phyloP scores from a whole-genome alignment of 2,329 filamentous ascomycete genomes.

The Penicillium crustosum region DNA sequence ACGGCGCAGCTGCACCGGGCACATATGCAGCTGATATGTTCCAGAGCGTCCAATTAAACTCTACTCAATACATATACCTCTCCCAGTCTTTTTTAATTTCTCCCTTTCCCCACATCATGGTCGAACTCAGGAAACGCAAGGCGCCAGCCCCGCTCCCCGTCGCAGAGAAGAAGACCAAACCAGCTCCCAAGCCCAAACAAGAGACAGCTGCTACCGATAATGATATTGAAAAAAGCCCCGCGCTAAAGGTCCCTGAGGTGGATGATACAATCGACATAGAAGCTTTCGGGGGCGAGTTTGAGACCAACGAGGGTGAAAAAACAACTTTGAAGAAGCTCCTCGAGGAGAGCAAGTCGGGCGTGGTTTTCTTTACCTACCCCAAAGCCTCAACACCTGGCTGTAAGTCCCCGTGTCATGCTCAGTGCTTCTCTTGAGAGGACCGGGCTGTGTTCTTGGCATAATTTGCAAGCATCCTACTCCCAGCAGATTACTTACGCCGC shows the following conservation, averaged over 20 bases:
- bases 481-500: background rate
- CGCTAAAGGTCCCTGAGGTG: slow-evolving; percentile 32
- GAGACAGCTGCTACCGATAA: slow-evolving; percentile 25
- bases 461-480: slow-evolving; percentile 5
- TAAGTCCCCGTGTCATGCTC: slow-evolving; percentile 52
- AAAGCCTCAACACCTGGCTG: slow-evolving; percentile 93
- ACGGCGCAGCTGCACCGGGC: background rate
- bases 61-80: background rate
- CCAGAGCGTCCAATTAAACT: background rate
- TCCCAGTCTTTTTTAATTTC: background rate
- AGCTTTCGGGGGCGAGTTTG: slow-evolving; percentile 66
- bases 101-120: slow-evolving; percentile 32
- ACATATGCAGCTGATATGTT: slow-evolving; percentile 3
- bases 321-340: slow-evolving; percentile 78
- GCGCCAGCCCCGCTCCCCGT: slow-evolving; percentile 49
- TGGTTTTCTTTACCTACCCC: slow-evolving; percentile 93
- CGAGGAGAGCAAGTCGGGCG: slow-evolving; percentile 77
- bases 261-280: slow-evolving; percentile 57
- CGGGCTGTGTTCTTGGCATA: background rate
- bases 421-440: background rate
- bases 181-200: slow-evolving; percentile 31
- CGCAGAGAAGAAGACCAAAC: slow-evolving; percentile 32
- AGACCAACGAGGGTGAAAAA: slow-evolving; percentile 80
- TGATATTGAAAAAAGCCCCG: slow-evolving; percentile 18
- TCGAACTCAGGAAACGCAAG: slow-evolving; percentile 65